Conservation (phyloP, 2,329 filamentous ascomycete species). For the Cytospora paraplurivora region DNA sequence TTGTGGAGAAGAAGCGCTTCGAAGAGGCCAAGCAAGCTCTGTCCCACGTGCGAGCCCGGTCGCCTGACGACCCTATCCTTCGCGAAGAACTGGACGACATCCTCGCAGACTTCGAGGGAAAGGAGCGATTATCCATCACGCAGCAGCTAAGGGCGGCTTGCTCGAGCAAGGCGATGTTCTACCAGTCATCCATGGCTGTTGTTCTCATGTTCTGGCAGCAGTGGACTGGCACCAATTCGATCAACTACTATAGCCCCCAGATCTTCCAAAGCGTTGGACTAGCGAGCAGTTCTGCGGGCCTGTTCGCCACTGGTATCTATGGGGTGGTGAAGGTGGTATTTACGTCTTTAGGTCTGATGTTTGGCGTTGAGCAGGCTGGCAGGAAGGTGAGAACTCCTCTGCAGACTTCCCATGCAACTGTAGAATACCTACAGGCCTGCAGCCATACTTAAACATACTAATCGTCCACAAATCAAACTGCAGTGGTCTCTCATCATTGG, state of each 20-base stretch:
- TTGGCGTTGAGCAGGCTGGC: conserved; percentile 28
- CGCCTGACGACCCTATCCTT: conserved; percentile 55
- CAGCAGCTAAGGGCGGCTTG: conserved; percentile 45
- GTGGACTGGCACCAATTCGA: conserved; percentile 60
- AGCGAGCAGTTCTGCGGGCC: conserved; percentile 53
- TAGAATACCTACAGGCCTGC: background rate
- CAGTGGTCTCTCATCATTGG: conserved; percentile 51
- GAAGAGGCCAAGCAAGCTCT: conserved; percentile 45
- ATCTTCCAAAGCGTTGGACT: conserved; percentile 70
- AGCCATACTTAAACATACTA: background rate
- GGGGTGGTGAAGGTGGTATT: conserved; percentile 68
- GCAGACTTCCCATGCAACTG: too few relatives aligned
- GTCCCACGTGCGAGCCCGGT: conserved; percentile 50
- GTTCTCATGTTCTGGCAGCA: conserved; percentile 29
- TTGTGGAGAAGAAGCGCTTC: conserved; percentile 40
- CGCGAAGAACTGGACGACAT: conserved; percentile 60
- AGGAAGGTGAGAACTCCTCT: conserved; percentile 16
- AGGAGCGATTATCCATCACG: conserved; percentile 35
- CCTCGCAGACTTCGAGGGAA: conserved; percentile 56
- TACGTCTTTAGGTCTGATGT: conserved; percentile 25
- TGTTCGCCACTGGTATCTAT: conserved; percentile 75
- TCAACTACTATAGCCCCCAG: conserved; percentile 55
- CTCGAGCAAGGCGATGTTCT: conserved; percentile 47
- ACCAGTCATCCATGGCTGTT: conserved; percentile 36
- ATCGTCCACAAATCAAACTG: conserved; percentile 32